A percentile compares a stretch with the other conserved stretches of the same genome.
Conservation (phyloP, 306 rosid species). For the Erythrophleum fordii region DNA sequence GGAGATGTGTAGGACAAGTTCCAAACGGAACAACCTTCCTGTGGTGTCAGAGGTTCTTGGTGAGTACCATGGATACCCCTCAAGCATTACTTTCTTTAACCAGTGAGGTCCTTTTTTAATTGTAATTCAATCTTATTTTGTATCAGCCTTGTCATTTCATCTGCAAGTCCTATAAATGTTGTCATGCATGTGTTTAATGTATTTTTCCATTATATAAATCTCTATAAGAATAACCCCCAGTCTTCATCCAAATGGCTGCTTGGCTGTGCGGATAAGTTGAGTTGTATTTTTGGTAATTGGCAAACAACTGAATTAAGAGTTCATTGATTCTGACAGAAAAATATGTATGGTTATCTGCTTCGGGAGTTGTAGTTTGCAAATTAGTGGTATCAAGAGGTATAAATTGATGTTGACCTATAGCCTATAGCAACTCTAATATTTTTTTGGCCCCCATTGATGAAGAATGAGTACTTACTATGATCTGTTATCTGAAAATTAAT, state of each 20-base stretch:
- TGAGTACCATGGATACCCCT: slow-evolving; percentile 43
- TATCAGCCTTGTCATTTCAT: slow-evolving; percentile 16
- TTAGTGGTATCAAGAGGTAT: not conserved
- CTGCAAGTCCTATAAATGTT: not conserved
- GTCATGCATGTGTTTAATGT: slow-evolving; percentile 1
- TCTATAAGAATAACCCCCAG: not conserved
- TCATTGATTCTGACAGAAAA: not conserved
- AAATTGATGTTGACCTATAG: not conserved
- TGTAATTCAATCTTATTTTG: not conserved
- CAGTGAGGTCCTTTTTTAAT: slow-evolving; percentile 11
- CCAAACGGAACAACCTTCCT: slow-evolving; percentile 65
- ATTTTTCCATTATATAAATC: not conserved
- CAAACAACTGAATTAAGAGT: slow-evolving; percentile 9
- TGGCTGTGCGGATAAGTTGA: not conserved
- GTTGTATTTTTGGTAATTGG: slow-evolving; percentile 3
- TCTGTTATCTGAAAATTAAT: slow-evolving; percentile 33
- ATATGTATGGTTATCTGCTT: not conserved
- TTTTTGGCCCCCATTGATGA: not conserved
- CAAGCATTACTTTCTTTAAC: slow-evolving; percentile 19
- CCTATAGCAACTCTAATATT: not conserved
- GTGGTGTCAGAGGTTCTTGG: slow-evolving; percentile 58
- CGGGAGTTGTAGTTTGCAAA: not conserved
- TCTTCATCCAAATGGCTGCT: slow-evolving; percentile 4
- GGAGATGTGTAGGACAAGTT: slow-evolving; percentile 68
- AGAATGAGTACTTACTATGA: not conserved